phyloP scores from a whole-genome alignment of 345 rosid species.

The Theobroma cacao region DNA sequence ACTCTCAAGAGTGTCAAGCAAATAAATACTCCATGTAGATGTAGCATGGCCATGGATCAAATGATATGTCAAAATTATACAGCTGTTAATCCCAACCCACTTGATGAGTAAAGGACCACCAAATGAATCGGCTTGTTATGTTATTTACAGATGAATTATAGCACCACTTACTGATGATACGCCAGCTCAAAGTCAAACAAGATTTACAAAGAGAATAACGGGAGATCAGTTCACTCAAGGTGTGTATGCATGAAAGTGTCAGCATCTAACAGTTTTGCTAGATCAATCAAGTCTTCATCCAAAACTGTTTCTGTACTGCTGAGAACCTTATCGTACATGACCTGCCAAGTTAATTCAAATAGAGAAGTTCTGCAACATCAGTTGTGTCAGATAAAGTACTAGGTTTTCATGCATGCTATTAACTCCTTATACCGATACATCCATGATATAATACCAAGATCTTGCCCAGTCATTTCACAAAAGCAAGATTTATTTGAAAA shows the following conservation, averaged over 20 bases:
- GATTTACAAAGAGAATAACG: conserved; percentile 5
- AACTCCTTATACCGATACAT: background rate
- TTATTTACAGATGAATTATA: conserved; percentile 20
- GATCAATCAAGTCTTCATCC: conserved; percentile 54
- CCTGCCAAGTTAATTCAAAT: conserved; percentile 30
- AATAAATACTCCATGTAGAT: background rate
- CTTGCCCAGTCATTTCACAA: background rate
- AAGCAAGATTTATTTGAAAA: background rate
- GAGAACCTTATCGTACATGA: conserved; percentile 27
- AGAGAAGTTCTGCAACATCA: background rate
- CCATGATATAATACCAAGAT: background rate
- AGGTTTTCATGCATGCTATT: background rate
- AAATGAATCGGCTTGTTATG: background rate
- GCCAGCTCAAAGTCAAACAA: background rate
- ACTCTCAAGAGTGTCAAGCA: background rate
- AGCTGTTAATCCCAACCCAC: background rate
- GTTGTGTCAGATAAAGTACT: background rate
- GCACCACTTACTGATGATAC: background rate
- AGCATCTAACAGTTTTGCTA: conserved; percentile 49
- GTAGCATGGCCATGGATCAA: background rate
- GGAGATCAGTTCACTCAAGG: conserved; percentile 23
- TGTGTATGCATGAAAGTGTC: conserved; percentile 46
- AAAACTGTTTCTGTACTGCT: conserved; percentile 37
- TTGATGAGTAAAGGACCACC: background rate
- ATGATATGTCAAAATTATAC: background rate